phyloP scores from a whole-genome alignment of 257 asterid species.

The Jaltomata sinuosa region DNA sequence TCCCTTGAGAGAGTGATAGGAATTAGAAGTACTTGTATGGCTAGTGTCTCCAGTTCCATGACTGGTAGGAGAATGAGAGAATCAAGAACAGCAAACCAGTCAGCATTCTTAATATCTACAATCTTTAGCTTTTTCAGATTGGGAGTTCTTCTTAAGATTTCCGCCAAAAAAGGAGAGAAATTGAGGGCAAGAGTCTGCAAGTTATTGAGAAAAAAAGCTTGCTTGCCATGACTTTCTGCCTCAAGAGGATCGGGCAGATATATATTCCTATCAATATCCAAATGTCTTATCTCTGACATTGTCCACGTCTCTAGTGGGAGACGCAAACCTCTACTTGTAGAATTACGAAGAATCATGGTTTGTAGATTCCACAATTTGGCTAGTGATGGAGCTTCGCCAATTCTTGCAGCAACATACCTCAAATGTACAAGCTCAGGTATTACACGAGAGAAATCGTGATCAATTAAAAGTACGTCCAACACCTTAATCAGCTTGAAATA shows the following conservation, averaged over 20 bases:
- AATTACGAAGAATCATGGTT: neutral
- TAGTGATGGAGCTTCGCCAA: neutral
- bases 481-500: neutral
- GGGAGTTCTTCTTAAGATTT: neutral
- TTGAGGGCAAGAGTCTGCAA: neutral
- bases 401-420: neutral
- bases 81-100: neutral
- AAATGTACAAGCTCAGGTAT: neutral
- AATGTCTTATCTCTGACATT: neutral
- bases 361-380: neutral
- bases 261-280: neutral
- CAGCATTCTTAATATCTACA: neutral
- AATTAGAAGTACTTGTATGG: too few relatives aligned
- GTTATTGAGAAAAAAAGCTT: neutral
- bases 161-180: neutral
- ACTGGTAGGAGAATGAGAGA: neutral
- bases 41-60: neutral
- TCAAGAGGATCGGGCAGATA: neutral
- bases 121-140: neutral
- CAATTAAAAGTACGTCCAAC: neutral
- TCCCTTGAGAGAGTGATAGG: neutral
- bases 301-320: neutral
- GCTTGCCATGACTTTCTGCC: neutral
- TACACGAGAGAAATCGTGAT: neutral
- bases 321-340: neutral